These are phyloP conservation scores for Xylaria sp. DNA, from an alignment of 2,329 filamentous ascomycete genomes.

Conservation along the genomic window DNA sequence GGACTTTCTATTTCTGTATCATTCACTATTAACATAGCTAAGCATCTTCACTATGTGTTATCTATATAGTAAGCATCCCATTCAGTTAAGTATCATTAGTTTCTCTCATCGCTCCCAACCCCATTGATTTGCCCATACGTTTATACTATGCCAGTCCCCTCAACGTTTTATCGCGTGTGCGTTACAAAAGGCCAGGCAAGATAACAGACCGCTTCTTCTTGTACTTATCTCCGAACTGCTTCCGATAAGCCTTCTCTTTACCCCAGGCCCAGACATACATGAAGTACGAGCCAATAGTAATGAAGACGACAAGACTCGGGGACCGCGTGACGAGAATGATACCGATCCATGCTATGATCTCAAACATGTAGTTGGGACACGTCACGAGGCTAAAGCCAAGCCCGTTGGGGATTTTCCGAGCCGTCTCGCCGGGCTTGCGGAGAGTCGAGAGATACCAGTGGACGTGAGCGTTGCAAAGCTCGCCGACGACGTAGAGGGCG, in stretches of 20 bases:
- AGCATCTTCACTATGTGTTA: not conserved
- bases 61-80: not conserved
- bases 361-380: constrained; percentile 97
- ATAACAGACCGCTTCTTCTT: constrained; percentile 91
- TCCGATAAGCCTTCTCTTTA: constrained; percentile 89
- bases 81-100: not conserved
- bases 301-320: constrained; percentile 79
- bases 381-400: constrained; percentile 87
- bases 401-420: constrained; percentile 85
- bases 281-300: constrained; percentile 71
- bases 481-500: constrained; percentile 75
- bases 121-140: not conserved
- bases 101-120: not conserved
- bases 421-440: constrained; percentile 78
- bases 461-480: constrained; percentile 79
- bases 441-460: constrained; percentile 81
- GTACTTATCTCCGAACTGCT: constrained; percentile 91
- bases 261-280: constrained; percentile 90
- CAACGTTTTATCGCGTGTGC: not conserved
- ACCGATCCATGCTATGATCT: constrained; percentile 84
- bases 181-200: constrained; percentile 76
- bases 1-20: constrained; percentile 2
- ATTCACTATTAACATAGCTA: constrained; percentile 10
- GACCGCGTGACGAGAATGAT: constrained; percentile 80
- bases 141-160: not conserved